Conservation (phyloP, 495 filamentous ascomycete genomes). For the Margaritispora aquatica region DNA sequence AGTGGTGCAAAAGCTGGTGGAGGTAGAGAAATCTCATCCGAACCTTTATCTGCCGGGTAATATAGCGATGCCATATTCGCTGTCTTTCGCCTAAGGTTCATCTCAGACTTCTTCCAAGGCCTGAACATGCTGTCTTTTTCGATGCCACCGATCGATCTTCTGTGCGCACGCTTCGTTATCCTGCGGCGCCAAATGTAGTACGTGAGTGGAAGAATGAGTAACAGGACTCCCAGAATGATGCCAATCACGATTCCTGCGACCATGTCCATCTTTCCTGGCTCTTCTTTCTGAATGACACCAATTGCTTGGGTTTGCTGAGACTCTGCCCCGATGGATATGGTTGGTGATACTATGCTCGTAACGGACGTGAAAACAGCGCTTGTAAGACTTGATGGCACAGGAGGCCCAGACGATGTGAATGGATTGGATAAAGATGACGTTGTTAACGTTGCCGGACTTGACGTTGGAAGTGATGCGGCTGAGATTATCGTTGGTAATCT, state of each 20-base stretch:
- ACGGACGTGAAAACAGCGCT: background rate
- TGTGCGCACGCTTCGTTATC: background rate
- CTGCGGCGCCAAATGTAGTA: background rate
- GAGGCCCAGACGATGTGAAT: background rate
- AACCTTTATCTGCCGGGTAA: background rate
- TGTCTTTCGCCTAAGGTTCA: background rate
- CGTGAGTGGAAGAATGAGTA: background rate
- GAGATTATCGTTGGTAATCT: background rate
- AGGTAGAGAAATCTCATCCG: background rate
- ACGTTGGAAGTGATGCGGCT: background rate
- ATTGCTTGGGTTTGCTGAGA: background rate
- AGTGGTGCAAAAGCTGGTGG: background rate
- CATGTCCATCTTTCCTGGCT: background rate
- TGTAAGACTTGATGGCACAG: background rate
- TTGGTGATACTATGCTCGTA: background rate
- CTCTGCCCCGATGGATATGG: background rate
- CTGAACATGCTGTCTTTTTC: background rate
- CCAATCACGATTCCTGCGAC: background rate
- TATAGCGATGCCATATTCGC: background rate
- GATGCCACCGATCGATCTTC: background rate
- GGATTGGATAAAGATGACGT: background rate
- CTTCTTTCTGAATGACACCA: background rate
- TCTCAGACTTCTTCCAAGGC: background rate
- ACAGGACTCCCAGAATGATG: background rate
- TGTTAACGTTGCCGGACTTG: background rate